phyloP scores from a whole-genome alignment of 2,329 filamentous ascomycete genomes.

The Fonsecaea erecta region DNA sequence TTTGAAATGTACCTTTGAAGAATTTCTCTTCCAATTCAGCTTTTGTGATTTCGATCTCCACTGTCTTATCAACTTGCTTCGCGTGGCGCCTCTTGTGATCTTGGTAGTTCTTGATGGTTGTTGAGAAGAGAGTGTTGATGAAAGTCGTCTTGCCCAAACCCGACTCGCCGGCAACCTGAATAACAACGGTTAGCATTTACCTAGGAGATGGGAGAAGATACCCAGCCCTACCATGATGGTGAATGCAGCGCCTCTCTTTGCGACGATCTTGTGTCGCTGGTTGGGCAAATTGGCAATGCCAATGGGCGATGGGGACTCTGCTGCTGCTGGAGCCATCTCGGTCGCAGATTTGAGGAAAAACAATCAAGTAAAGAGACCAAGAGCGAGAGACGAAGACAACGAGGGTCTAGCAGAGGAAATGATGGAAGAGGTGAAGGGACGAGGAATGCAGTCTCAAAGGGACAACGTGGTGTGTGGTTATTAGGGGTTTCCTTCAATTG shows the following conservation, averaged over 20 bases:
- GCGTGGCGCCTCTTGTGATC: conserved; percentile 99
- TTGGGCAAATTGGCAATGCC: conserved; percentile 76
- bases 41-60: conserved; percentile 99
- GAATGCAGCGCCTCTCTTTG: conserved; percentile 91
- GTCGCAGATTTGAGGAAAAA: conserved; percentile 9
- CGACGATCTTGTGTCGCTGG: conserved; percentile 74
- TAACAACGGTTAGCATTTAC: conserved; percentile 19
- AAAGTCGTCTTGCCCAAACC: conserved; percentile 99
- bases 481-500: conserved; percentile 22
- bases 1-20: conserved; percentile 82
- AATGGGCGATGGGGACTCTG: conserved; percentile 68
- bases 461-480: conserved; percentile 21
- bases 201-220: background rate
- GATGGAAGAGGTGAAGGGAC: conserved; percentile 3
- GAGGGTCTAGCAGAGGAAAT: conserved; percentile 13
- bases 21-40: conserved; percentile 99
- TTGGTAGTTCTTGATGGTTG: conserved; percentile 99
- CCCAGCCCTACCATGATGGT: conserved; percentile 85
- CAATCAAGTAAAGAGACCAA: conserved; percentile 23
- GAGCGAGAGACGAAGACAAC: background rate
- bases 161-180: conserved; percentile 94
- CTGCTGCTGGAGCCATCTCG: conserved; percentile 58
- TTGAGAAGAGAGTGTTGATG: conserved; percentile 99
- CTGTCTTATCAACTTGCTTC: conserved; percentile 99
- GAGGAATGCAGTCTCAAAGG: background rate